Evolutionary conservation across 352 stramenopile genomes (phyloP).

Genomic region (Globisporangium solare): DNA sequence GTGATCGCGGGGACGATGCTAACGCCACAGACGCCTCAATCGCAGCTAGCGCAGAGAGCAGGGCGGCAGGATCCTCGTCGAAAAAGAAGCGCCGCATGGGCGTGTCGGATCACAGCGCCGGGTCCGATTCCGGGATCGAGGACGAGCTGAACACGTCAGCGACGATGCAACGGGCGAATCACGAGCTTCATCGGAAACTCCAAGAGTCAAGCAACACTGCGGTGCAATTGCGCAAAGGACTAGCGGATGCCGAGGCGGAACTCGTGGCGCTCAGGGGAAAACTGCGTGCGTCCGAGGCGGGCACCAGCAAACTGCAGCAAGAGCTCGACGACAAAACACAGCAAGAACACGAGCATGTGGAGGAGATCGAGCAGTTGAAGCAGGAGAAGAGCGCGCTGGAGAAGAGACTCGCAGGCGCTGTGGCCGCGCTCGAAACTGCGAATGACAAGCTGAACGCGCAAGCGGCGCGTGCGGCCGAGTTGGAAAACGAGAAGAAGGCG

Average conservation of each 20-base stretch:
- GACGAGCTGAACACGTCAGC: slow-evolving; percentile 1
- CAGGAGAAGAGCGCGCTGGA: slow-evolving; percentile 3
- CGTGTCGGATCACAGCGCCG: background rate
- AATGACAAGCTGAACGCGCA: background rate
- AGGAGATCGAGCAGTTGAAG: slow-evolving; percentile 6
- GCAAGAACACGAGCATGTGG: background rate
- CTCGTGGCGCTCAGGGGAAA: slow-evolving; percentile 4
- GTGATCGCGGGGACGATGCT: background rate
- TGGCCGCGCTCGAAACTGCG: background rate
- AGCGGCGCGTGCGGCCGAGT: background rate
- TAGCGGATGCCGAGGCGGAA: slow-evolving; percentile 9
- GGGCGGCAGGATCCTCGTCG: background rate
- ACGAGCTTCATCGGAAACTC: slow-evolving; percentile 1
- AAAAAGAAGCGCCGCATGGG: background rate
- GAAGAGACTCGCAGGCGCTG: background rate
- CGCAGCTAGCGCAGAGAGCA: background rate
- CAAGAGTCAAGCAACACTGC: background rate
- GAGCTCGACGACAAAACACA: slow-evolving; percentile 7
- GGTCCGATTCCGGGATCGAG: background rate
- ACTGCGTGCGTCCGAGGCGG: slow-evolving; percentile 1
- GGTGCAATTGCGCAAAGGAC: slow-evolving; percentile 3
- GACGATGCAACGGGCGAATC: slow-evolving; percentile 7
- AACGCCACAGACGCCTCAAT: background rate
- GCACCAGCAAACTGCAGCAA: slow-evolving; percentile 5
- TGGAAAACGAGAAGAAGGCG: slow-evolving; percentile 3